Percentiles rank a stretch among this genome's conserved stretches.
Conservation (phyloP, 768 basidiomycete species). For the Lactarius tabidus region DNA sequence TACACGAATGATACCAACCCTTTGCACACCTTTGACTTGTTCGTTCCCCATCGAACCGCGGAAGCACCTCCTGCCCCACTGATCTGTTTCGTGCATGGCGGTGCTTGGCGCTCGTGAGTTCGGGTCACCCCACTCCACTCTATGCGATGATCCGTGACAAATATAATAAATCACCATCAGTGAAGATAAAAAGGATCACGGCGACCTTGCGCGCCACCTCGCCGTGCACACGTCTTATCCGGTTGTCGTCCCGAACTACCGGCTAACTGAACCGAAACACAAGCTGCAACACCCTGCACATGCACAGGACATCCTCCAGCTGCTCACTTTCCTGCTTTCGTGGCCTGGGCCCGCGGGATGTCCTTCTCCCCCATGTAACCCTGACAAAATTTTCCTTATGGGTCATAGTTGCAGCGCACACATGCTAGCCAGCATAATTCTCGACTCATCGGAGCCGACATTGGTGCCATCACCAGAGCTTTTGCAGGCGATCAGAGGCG, state of each 20-base stretch:
- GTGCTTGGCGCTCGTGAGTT: conserved; percentile 76
- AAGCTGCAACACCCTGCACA: conserved; percentile 65
- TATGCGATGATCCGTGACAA: conserved; percentile 6
- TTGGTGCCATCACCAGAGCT: conserved; percentile 45
- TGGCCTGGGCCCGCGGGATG: conserved; percentile 40
- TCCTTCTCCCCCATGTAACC: conserved; percentile 36
- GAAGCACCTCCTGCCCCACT: conserved; percentile 35
- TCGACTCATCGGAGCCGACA: conserved; percentile 44
- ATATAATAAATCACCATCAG: conserved; percentile 36
- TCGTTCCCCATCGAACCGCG: conserved; percentile 29
- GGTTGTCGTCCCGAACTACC: conserved; percentile 76
- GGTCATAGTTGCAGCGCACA: conserved; percentile 85
- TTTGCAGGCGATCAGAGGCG: conserved; percentile 44
- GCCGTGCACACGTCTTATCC: conserved; percentile 46
- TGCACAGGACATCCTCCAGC: conserved; percentile 57
- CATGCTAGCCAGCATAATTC: conserved; percentile 67
- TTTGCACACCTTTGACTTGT: conserved; percentile 55
- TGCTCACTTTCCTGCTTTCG: conserved; percentile 52
- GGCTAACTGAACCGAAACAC: conserved; percentile 50
- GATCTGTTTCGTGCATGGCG: conserved; percentile 75
- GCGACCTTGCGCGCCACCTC: conserved; percentile 49
- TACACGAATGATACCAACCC: conserved; percentile 37
- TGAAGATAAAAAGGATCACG: conserved; percentile 67
- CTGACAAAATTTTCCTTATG: conserved; percentile 49
- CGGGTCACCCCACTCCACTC: conserved; percentile 3